Conservation (phyloP, 2,329 filamentous ascomycete genomes). For the Penicillium sp. region DNA sequence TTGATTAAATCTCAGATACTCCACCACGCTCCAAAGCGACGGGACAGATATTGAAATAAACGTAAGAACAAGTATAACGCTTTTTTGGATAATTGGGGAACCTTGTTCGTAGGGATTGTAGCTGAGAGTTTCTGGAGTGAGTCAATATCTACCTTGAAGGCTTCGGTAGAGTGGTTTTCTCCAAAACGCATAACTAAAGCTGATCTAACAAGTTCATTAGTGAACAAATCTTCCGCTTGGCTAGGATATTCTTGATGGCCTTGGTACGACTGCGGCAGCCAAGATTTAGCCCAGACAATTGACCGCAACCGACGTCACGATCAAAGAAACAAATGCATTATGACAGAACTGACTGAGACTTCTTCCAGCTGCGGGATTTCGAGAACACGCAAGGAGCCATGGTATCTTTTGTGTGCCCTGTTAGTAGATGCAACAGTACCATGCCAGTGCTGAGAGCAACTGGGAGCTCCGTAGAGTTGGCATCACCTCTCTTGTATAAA, state of each 20-base stretch:
- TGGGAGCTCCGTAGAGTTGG: background rate
- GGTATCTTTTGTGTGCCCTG: background rate
- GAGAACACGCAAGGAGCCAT: conserved; percentile 6
- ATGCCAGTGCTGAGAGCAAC: background rate
- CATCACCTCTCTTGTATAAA: conserved; percentile 3
- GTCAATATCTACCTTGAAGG: background rate
- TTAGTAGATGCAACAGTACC: background rate
- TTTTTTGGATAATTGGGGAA: background rate
- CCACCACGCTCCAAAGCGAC: background rate
- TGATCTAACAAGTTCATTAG: no score
- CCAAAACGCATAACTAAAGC: background rate
- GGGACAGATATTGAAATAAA: background rate
- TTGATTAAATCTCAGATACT: background rate
- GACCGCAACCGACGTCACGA: background rate
- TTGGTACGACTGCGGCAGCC: background rate
- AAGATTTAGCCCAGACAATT: background rate
- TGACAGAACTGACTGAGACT: conserved; percentile 3
- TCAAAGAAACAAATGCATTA: conserved; percentile 3
- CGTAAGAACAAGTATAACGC: background rate
- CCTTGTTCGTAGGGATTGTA: background rate
- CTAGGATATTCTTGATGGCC: background rate
- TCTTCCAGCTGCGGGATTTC: background rate
- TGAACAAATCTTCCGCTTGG: background rate
- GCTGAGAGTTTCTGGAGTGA: background rate
- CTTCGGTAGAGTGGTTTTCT: background rate